phyloP scores from a whole-genome alignment of 805 yeast species.

The Ogataea kodamae region DNA sequence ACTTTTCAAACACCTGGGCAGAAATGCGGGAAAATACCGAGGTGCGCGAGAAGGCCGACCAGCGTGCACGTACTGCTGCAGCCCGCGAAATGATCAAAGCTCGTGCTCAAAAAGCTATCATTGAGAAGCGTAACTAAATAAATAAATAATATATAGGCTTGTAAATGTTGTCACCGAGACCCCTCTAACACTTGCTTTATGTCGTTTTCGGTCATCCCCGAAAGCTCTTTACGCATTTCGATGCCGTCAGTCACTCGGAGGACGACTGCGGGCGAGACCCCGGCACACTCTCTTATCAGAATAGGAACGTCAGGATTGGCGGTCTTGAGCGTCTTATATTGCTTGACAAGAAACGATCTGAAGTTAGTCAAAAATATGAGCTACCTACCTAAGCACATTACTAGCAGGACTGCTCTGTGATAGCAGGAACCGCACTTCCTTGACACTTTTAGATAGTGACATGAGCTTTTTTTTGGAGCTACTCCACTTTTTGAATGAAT shows the following conservation, averaged over 20 bases:
- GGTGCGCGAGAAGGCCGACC: constrained; percentile 25
- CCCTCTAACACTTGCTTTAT: constrained; percentile 35
- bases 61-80: constrained; percentile 29
- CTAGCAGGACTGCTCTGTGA: constrained; percentile 78
- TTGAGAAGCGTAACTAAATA: constrained; percentile 23
- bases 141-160: constrained; percentile 8
- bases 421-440: constrained; percentile 77
- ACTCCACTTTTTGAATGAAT: constrained; percentile 8
- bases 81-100: constrained; percentile 27
- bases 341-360: constrained; percentile 56
- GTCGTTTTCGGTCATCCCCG: constrained; percentile 45
- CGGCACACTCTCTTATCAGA: constrained; percentile 72
- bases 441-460: constrained; percentile 49
- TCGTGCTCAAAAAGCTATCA: constrained; percentile 26
- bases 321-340: constrained; percentile 64
- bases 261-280: constrained; percentile 68
- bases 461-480: constrained; percentile 11
- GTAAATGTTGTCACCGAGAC: constrained; percentile 9
- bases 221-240: constrained; percentile 47
- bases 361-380: neutral
- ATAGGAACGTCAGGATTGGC: constrained; percentile 67
- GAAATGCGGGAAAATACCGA: constrained; percentile 30
- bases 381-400: constrained; percentile 49
- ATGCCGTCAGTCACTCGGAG: constrained; percentile 65
- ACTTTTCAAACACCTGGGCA: constrained; percentile 30